Evolutionary conservation across 768 basidiomycete species (phyloP).

Genomic region (Auriculariales sp.): DNA sequence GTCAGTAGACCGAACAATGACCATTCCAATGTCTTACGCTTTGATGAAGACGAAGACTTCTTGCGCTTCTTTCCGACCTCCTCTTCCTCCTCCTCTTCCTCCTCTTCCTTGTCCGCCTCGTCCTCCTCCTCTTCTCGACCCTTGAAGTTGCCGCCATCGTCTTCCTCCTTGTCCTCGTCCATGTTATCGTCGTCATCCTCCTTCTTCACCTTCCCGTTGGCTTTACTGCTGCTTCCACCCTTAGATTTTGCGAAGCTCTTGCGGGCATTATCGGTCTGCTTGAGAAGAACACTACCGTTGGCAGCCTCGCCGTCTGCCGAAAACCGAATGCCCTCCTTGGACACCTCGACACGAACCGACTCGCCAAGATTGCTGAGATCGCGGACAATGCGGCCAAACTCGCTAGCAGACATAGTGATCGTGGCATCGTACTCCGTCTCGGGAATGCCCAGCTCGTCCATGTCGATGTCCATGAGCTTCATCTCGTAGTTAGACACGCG

Average conservation of each 20-base stretch:
- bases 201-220: slow-evolving; percentile 21
- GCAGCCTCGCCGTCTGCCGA: slow-evolving; percentile 88
- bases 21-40: slow-evolving; percentile 16
- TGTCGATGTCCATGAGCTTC: slow-evolving; percentile 99
- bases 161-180: slow-evolving; percentile 16
- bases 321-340: slow-evolving; percentile 91
- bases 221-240: slow-evolving; percentile 9
- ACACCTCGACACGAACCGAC: slow-evolving; percentile 87
- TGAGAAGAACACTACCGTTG: slow-evolving; percentile 73
- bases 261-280: slow-evolving; percentile 47
- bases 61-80: slow-evolving; percentile 57
- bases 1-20: neutral
- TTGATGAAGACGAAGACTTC: slow-evolving; percentile 30
- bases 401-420: slow-evolving; percentile 69
- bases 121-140: slow-evolving; percentile 25
- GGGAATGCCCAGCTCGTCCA: slow-evolving; percentile 87
- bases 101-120: slow-evolving; percentile 31
- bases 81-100: slow-evolving; percentile 41
- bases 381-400: slow-evolving; percentile 86
- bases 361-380: slow-evolving; percentile 87
- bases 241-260: slow-evolving; percentile 24
- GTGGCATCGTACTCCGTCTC: slow-evolving; percentile 95
- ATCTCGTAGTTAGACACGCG: slow-evolving; percentile 96
- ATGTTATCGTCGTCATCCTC: slow-evolving; percentile 21
- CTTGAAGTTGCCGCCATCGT: slow-evolving; percentile 15